These are phyloP conservation scores for Aeminium ludgeri DNA, from an alignment of 495 filamentous ascomycete genomes.

Conservation along the genomic window DNA sequence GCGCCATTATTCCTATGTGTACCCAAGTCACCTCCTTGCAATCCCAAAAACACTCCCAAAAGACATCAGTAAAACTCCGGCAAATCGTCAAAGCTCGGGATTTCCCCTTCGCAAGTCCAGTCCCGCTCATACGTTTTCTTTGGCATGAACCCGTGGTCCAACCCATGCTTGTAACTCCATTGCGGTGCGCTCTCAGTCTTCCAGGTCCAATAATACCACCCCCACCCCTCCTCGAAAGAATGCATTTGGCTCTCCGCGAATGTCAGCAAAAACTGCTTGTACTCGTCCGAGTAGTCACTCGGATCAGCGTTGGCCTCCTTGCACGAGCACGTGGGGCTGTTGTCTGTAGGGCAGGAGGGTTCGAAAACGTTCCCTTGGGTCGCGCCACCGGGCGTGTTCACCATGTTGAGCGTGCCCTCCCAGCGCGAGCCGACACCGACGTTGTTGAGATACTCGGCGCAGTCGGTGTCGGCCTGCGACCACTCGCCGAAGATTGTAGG, in stretches of 20 bases:
- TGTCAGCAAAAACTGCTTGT: slow-evolving; percentile 71
- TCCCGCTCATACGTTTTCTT: slow-evolving; percentile 53
- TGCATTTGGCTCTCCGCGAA: slow-evolving; percentile 95
- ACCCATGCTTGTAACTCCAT: slow-evolving; percentile 84
- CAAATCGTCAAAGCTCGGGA: slow-evolving; percentile 54
- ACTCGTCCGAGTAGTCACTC: slow-evolving; percentile 45
- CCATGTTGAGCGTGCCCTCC: slow-evolving; percentile 60
- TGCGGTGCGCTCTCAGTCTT: slow-evolving; percentile 61
- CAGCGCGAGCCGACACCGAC: slow-evolving; percentile 77
- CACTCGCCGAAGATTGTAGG: slow-evolving; percentile 97
- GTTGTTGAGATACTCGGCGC: slow-evolving; percentile 73
- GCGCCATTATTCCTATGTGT: not conserved
- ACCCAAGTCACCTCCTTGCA: not conserved
- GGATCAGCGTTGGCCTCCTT: slow-evolving; percentile 56
- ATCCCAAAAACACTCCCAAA: not conserved
- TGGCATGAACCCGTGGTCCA: slow-evolving; percentile 72
- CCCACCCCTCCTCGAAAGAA: slow-evolving; percentile 76
- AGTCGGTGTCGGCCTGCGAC: slow-evolving; percentile 97
- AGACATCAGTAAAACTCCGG: slow-evolving; percentile 49
- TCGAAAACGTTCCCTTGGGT: slow-evolving; percentile 36
- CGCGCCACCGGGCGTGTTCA: slow-evolving; percentile 26
- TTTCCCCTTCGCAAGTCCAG: slow-evolving; percentile 53
- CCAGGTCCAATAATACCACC: slow-evolving; percentile 99
- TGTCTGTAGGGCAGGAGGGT: slow-evolving; percentile 51
- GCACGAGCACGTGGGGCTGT: slow-evolving; percentile 47